Base-by-base conservation (phyloP, 352 stramenopile genomes). In the Pythium dissimile region DNA sequence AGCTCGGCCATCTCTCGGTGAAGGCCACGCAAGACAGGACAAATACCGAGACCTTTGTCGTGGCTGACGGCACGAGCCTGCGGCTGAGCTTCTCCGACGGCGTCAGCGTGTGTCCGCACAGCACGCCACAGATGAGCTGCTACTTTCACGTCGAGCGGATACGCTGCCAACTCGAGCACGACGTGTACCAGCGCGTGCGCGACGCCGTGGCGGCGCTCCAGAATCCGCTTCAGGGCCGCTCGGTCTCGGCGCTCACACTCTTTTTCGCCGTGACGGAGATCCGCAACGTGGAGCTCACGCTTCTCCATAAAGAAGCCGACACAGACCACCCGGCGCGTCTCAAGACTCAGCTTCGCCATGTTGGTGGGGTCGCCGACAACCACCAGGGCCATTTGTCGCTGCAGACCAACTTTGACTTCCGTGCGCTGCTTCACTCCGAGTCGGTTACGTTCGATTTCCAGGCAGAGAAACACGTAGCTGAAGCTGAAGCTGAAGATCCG, bases 341-440 rank as follows among this genome's bases (percentile, higher is more conserved):
- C 15, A 89, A 89, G 35, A 73, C 47, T 16, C 62, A 86, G 37
- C 64, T 87, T 5, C 79, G 79, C n/a, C 73, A 86, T 31, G 62
- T 81, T 32, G 79, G 65, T 6, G 45, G 71, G n/a, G 75, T 87
- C 2, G 67, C 73, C 3, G 77, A 89, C 50, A 89, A 89, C 49
- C 77, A 89, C 44, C 34, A 80, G 2, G 77, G 77, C 0, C 64
- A 68, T 28, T 34, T 87, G 15, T 69, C 66, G 20, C 59, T 68
- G 8, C 79, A 89, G 28, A 87, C 72, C 34, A 84, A 67, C 7
- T 51, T 84, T 10, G 73, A 87, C 48, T 82, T 89, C 15, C 77
- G 77, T 15, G 71, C 71, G 16, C 57, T 87, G 30, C 30, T 86
- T 4, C 67, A 76, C 15, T 79, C 63, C 0, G 59, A 60, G 5